These are phyloP conservation scores for Ramaria rubella DNA, from an alignment of 768 basidiomycete genomes.

Conservation along the genomic window DNA sequence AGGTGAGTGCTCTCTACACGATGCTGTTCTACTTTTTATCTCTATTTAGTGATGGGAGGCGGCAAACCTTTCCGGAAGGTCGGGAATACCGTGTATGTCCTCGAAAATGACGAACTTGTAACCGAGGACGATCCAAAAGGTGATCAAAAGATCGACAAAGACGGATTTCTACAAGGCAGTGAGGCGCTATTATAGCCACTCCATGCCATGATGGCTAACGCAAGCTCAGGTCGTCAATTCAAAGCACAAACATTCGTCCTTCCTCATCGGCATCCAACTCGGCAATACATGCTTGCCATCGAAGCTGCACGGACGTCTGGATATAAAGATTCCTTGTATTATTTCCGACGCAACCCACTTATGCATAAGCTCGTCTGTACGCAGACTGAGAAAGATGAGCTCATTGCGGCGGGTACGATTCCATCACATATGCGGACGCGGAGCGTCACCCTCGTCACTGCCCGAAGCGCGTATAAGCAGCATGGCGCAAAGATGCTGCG, in stretches of 20 bases:
- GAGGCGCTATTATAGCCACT: constrained; percentile 22
- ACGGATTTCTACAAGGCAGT: constrained; percentile 84
- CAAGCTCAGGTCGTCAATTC: constrained; percentile 65
- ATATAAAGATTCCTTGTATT: constrained; percentile 96
- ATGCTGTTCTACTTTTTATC: neutral
- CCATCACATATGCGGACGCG: constrained; percentile 84
- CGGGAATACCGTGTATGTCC: constrained; percentile 64
- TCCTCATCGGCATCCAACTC: constrained; percentile 74
- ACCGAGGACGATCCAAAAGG: constrained; percentile 81
- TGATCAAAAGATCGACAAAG: constrained; percentile 83
- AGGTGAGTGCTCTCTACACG: constrained; percentile 2
- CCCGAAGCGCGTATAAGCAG: constrained; percentile 88
- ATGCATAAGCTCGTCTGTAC: constrained; percentile 89
- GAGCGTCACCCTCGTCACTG: constrained; percentile 89
- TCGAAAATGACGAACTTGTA: constrained; percentile 86
- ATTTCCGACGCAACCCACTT: constrained; percentile 86
- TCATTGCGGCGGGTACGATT: constrained; percentile 84
- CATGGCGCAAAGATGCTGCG: constrained; percentile 89
- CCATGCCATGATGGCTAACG: neutral
- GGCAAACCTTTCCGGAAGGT: constrained; percentile 71
- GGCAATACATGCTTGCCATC: constrained; percentile 92
- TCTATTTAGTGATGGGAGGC: constrained; percentile 22
- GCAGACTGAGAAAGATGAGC: constrained; percentile 84
- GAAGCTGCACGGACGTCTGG: constrained; percentile 96
- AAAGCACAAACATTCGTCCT: constrained; percentile 87